Evolutionary conservation across 2,329 filamentous ascomycete species (phyloP).

Genomic region (Zymoseptoria ardabiliae): DNA sequence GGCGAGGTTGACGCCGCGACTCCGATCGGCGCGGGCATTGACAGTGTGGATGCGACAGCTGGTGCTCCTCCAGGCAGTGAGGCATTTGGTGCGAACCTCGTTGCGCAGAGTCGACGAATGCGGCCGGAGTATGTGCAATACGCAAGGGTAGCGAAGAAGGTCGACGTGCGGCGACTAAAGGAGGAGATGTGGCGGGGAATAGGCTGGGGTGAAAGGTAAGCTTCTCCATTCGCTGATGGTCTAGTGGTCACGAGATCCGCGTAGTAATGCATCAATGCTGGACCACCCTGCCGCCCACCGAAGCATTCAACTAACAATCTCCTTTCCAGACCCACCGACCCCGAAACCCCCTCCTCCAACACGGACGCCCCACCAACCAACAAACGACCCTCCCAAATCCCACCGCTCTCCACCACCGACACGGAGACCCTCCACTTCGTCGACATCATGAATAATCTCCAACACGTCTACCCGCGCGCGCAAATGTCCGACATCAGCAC

Average conservation of each 20-base stretch:
- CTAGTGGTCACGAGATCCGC: not conserved
- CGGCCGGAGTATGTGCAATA: conserved; percentile 61
- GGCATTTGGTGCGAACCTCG: conserved; percentile 55
- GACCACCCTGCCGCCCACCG: no score
- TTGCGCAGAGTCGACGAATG: conserved; percentile 53
- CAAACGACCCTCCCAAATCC: conserved; percentile 11
- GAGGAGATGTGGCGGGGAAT: conserved; percentile 60
- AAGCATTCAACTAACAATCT: conserved; percentile 2
- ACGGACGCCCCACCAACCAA: not conserved
- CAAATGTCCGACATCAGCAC: conserved; percentile 93
- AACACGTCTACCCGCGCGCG: conserved; percentile 75
- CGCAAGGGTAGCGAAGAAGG: conserved; percentile 59
- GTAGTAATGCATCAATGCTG: no score
- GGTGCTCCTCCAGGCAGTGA: conserved; percentile 34
- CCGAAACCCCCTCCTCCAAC: conserved; percentile 8
- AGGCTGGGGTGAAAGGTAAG: conserved; percentile 37
- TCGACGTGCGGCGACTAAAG: conserved; percentile 57
- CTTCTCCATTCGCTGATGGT: not conserved
- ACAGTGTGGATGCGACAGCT: conserved; percentile 28
- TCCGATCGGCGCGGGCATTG: conserved; percentile 24
- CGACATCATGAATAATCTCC: conserved; percentile 80
- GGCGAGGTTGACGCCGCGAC: conserved; percentile 33
- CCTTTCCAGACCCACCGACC: conserved; percentile 2
- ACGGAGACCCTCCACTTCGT: conserved; percentile 70
- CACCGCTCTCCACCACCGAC: conserved; percentile 29